Base-by-base conservation (phyloP, 2,329 filamentous ascomycete genomes). In the Aureobasidium sp. region DNA sequence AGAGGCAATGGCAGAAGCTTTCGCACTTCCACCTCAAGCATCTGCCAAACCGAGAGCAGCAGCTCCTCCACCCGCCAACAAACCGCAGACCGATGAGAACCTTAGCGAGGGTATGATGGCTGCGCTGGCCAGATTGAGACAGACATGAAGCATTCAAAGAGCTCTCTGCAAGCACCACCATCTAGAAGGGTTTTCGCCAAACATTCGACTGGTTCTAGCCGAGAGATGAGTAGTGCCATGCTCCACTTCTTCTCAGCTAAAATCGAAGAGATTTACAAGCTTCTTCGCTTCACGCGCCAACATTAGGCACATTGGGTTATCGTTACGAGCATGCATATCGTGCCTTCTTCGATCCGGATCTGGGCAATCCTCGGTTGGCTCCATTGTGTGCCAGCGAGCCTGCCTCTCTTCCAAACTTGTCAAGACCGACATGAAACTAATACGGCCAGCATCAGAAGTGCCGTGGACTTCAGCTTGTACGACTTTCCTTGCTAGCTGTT, bases 41-140 rank as follows among this genome's bases (percentile, higher is more conserved):
- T 10, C 48, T 32, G 26, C 62, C 15, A 7, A 36, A 17, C 26
- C 23, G 1, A 51, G 23, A n/a, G n/a, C 46, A 42, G 57, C 46
- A 51, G 34, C 13, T 15, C 67, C 20, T 68, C 67, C 57, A 76
- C 75, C 67, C 69, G 73, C 37, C 76, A 76, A 65, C 68, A 69
- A 29, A 69, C 12, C 23, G 23, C 44, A 51, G 32, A 9, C 69
- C 50, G 73, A 78, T 15, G 77, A 79, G 53, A 73, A 75, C n/a
- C 68, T 85, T 64, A 81, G 77, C 66, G 82, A 84, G 53, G 84
- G 84, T 10, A 79, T 87, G 56, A 79, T 81, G 74, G 81, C 82
- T 34, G 84, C 84, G 5, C 70, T 87, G 56, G 80, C 78, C 52
- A 85, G 80, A 66, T 70, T 86, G 53, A 75, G 84, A 52, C 72